Evolutionary conservation across 2,329 filamentous ascomycete genomes (phyloP).

Genomic region (Daldinia sp.): DNA sequence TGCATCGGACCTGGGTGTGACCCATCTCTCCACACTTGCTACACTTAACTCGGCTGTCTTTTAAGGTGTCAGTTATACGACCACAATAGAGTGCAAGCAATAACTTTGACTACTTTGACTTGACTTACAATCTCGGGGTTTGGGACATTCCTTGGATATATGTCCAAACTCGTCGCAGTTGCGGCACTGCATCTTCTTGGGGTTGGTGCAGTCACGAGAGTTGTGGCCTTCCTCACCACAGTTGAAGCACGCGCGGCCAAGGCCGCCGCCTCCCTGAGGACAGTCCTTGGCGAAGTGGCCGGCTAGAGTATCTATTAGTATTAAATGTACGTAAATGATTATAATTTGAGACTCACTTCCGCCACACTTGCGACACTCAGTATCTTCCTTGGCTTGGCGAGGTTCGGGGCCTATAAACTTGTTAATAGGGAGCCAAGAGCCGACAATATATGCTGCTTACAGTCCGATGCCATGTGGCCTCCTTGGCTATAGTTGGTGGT

Average conservation of each 20-base stretch:
- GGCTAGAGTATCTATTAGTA: conserved; percentile 48
- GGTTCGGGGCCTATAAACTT: conserved; percentile 56
- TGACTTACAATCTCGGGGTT: conserved; percentile 62
- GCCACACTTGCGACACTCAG: conserved; percentile 72
- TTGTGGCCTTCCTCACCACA: conserved; percentile 69
- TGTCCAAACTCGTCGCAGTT: conserved; percentile 64
- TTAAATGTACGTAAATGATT: neutral
- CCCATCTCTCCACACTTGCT: conserved; percentile 62
- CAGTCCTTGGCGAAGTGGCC: conserved; percentile 69
- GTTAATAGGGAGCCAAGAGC: conserved; percentile 35
- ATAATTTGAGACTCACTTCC: conserved; percentile 58
- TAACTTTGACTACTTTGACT: neutral
- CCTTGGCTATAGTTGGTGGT: conserved; percentile 49
- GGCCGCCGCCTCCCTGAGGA: conserved; percentile 52
- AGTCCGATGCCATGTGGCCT: conserved; percentile 61
- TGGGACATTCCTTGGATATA: conserved; percentile 58
- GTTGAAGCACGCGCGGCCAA: conserved; percentile 59
- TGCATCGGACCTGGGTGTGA: conserved; percentile 54
- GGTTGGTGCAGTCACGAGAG: conserved; percentile 67
- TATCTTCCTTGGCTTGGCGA: conserved; percentile 64
- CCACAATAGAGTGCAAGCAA: neutral
- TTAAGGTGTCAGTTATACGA: conserved; percentile 36
- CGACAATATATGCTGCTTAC: conserved; percentile 48
- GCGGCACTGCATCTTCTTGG: conserved; percentile 55
- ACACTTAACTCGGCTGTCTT: conserved; percentile 65